Evolutionary conservation across 2,329 filamentous ascomycete genomes (phyloP).

Genomic region (Dactylellina sp.): DNA sequence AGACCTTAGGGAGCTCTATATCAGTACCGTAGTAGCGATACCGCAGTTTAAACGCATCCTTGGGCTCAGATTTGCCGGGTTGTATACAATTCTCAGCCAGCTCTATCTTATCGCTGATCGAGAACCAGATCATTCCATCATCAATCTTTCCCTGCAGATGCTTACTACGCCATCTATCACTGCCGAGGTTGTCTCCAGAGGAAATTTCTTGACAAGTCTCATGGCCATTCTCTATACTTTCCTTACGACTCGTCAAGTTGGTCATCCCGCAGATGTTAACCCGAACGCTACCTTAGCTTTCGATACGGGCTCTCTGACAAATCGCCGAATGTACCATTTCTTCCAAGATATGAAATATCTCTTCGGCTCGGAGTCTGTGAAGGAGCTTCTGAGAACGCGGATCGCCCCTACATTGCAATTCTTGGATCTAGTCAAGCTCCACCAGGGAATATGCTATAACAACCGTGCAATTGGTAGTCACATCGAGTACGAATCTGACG

Average conservation of each 20-base stretch:
- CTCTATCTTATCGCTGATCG: constrained; percentile 95
- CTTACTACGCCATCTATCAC: constrained; percentile 96
- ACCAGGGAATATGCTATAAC: constrained; percentile 97
- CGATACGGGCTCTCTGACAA: constrained; percentile 93
- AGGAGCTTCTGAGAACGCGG: constrained; percentile 83
- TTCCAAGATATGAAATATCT: constrained; percentile 94
- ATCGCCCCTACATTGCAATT: constrained; percentile 92
- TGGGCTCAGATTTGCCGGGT: constrained; percentile 89
- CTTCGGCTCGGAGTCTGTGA: constrained; percentile 87
- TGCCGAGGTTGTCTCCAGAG: constrained; percentile 90
- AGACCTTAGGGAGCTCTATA: constrained; percentile 90
- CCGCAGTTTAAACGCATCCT: constrained; percentile 95
- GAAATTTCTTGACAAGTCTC: constrained; percentile 94
- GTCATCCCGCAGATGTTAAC: constrained; percentile 89
- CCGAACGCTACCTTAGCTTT: constrained; percentile 88
- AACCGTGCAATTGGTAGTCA: constrained; percentile 91
- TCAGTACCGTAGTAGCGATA: constrained; percentile 94
- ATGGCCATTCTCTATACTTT: constrained; percentile 98
- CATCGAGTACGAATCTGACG: constrained; percentile 97
- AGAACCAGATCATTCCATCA: constrained; percentile 97
- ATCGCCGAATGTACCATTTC: constrained; percentile 96
- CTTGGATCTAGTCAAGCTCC: constrained; percentile 91
- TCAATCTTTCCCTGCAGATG: constrained; percentile 96
- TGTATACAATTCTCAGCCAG: constrained; percentile 93
- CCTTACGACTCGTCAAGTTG: constrained; percentile 92